These are phyloP conservation scores for Cryptosporidium canis DNA, from an alignment of 169 alveolate species.

Conservation along the genomic window DNA sequence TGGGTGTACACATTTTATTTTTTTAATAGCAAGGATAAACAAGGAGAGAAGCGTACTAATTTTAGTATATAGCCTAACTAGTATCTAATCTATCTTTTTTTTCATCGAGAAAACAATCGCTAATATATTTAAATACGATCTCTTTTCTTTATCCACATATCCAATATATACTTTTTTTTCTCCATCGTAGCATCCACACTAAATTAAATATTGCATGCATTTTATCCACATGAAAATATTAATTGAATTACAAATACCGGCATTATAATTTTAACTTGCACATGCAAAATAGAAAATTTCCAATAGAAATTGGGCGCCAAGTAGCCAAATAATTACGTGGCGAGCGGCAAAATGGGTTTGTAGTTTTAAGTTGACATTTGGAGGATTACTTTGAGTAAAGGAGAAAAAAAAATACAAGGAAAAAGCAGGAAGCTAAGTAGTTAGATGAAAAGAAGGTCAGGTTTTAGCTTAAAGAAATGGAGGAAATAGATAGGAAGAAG, in stretches of 20 bases:
- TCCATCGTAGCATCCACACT: too few species aligned
- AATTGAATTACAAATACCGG: neutral
- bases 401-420: neutral
- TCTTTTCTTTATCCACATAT: too few species aligned
- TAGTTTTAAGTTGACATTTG: conserved; percentile 15
- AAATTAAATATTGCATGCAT: neutral
- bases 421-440: too few species aligned
- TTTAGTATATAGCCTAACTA: neutral
- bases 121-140: too few species aligned
- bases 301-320: neutral
- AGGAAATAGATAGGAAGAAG: conserved; percentile 64
- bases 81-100: neutral
- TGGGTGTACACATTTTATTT: neutral
- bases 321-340: neutral
- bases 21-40: neutral
- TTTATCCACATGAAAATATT: neutral
- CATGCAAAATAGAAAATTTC: neutral
- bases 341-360: conserved; percentile 5
- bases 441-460: neutral
- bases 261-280: neutral
- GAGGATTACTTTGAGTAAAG: neutral
- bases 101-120: neutral
- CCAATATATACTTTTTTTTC: too few species aligned
- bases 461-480: conserved; percentile 12
- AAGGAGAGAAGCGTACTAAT: neutral